Base-by-base conservation (phyloP, 2,329 filamentous ascomycete genomes). In the Tolypocladium capitatum region DNA sequence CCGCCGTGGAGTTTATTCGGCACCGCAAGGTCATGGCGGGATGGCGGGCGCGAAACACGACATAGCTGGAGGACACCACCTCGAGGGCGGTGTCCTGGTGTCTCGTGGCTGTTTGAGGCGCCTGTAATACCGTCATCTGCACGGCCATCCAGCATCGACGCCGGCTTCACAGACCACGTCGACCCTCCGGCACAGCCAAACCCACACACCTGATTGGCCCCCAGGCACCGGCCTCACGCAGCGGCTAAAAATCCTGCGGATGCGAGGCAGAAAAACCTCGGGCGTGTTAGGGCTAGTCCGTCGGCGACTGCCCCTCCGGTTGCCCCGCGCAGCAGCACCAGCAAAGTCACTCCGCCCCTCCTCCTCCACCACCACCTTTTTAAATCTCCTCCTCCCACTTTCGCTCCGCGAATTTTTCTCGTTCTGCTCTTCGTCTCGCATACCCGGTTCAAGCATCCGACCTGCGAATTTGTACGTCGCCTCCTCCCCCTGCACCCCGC, bases 391-490 rank as follows among this genome's bases (percentile, higher is more conserved):
- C 58, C 61, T 61, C 63, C 63, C 64, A 60, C 65, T 61, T 51
- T 56, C 58, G 51, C 52, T 55, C 60, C 65, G 59, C 43, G 55
- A 55, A 57, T 54, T 60, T 63, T 66, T 63, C 53, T 62, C 54
- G 60, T 63, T 64, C 57, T 59, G 61, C 62, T 67, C 65, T 57
- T 67, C 60, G 64, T 67, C 65, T 65, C 63, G 64, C 65, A 68
- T 67, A 68, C 65, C 65, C 62, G 64, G 64, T 67, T 66, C 64
- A 67, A 66, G 64, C 64, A 65, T 65, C 64, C 64, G 63, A 65
- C 59, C 64, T 67, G 64, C 64, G 64, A 66, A 58, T 66, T 61
- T 62, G 63, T 65, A 63, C 48, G 62, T 61, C 45, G 34, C 4
- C 46, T 46, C 24, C n/a, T 34, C 33, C 18, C 18, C 49, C 49